Base-by-base conservation (phyloP, 2,329 filamentous ascomycete species). In the Grosmannia huntii region DNA sequence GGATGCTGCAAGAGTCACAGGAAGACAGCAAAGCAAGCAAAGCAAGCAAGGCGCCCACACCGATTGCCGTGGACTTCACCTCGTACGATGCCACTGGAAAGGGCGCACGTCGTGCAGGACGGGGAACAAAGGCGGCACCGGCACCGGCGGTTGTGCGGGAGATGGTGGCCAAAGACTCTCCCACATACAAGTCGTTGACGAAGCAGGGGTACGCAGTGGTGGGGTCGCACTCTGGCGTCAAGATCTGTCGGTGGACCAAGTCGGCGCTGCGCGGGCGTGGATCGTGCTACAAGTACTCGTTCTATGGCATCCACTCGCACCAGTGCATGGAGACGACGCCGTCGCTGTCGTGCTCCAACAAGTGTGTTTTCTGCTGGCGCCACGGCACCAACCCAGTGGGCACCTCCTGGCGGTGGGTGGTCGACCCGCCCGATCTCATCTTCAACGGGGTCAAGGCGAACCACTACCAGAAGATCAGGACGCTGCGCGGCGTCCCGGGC, bases 201-300 rank as follows among this genome's bases (percentile, higher is more conserved):
- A 99, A 97, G 70, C 92, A 99, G 76, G 92, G 92, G 28, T 97
- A 97, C 70, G 86, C 88, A 1, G 96, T 97, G 60, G 87, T 99
- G 44, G 94, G 94, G 57, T 92, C 89, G 0, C 94, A 97, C 73
- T 95, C 90, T 0, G 92, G 92, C 33, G 92, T 97, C 64, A 97
- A 97, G 72, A 96, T 96, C 66, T 99, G 92, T 69, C 89, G 94
- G 36, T 99, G 92, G 92, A 97, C 94, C 11, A 99, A 99, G 73
- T 96, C 91, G 1, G 92, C 92, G 11, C 83, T 97, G 0, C 88
- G 92, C 46, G 92, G 92, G 14, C 86, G 92, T 48, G 94, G 92
- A 5, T 95, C 89, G 27, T 99, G 92, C 76, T 99, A 99, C 79
- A 97, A 99, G 68, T 96, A 84, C 72, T 95, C 89, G 0, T 95